These are phyloP conservation scores for Colletotrichum liaoningense DNA, from an alignment of 2,329 filamentous ascomycete genomes.

Conservation along the genomic window DNA sequence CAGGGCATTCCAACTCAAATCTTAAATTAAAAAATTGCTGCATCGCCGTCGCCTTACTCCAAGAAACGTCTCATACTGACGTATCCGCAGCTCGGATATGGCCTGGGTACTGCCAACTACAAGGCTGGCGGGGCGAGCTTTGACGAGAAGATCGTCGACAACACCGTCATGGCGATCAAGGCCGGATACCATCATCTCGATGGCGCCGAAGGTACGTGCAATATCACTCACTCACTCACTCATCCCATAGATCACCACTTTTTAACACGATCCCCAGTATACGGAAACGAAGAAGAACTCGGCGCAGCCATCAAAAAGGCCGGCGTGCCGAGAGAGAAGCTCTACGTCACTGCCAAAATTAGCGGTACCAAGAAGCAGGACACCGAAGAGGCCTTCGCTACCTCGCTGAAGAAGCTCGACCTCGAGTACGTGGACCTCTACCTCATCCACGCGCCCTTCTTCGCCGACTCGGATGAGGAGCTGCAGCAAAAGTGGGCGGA, in stretches of 20 bases:
- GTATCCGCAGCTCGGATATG: conserved; percentile 71
- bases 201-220: conserved; percentile 72
- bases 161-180: conserved; percentile 72
- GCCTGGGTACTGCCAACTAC: conserved; percentile 75
- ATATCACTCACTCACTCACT: not conserved
- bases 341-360: conserved; percentile 76
- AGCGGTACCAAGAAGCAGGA: conserved; percentile 51
- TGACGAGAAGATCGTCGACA: conserved; percentile 63
- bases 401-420: conserved; percentile 73
- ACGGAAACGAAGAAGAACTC: conserved; percentile 76
- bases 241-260: not conserved
- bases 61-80: conserved; percentile 6
- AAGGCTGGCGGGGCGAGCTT: conserved; percentile 65
- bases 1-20: not conserved
- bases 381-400: conserved; percentile 63
- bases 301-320: conserved; percentile 77
- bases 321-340: conserved; percentile 72
- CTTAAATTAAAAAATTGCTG: not conserved
- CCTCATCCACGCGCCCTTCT: conserved; percentile 70
- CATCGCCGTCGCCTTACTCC: not conserved
- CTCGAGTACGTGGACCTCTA: conserved; percentile 81
- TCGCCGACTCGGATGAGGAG: conserved; percentile 58
- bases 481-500: conserved; percentile 71
- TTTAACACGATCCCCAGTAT: conserved; percentile 53
- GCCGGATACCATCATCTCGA: conserved; percentile 80